phyloP scores from a whole-genome alignment of 495 filamentous ascomycete genomes.

The Podospora sp. region DNA sequence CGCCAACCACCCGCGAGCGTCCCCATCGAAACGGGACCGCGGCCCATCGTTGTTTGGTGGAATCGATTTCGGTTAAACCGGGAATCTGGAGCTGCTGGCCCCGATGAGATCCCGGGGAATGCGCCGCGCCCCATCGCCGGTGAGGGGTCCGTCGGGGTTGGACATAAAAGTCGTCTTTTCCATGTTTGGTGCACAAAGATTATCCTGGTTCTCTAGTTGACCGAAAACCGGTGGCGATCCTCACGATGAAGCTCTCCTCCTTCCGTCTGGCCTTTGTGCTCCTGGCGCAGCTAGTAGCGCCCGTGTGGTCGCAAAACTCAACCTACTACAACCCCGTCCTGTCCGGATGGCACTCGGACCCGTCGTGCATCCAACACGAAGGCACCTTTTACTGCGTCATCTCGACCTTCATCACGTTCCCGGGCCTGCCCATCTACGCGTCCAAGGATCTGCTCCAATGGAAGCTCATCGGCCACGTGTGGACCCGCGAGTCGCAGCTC shows the following conservation, averaged over 20 bases:
- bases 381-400: constrained; percentile 42
- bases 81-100: background rate
- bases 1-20: background rate
- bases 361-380: constrained; percentile 35
- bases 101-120: background rate
- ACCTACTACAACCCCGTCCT: constrained; percentile 41
- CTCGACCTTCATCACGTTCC: constrained; percentile 43
- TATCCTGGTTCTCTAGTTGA: background rate
- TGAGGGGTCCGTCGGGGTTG: background rate
- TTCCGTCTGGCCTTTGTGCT: background rate
- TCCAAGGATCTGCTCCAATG: constrained; percentile 41
- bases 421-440: constrained; percentile 40
- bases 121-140: background rate
- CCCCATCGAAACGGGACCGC: background rate
- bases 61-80: background rate
- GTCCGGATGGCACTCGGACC: constrained; percentile 42
- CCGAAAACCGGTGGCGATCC: background rate
- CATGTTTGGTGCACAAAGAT: background rate
- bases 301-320: constrained; percentile 17
- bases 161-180: background rate
- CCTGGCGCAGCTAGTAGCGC: constrained; percentile 1
- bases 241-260: constrained; percentile 3
- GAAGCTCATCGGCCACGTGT: constrained; percentile 34
- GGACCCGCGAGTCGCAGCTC: constrained; percentile 28
- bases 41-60: background rate